Conservation (phyloP, 192 early-diverging fungal species). For the Coemansia pectinata region DNA sequence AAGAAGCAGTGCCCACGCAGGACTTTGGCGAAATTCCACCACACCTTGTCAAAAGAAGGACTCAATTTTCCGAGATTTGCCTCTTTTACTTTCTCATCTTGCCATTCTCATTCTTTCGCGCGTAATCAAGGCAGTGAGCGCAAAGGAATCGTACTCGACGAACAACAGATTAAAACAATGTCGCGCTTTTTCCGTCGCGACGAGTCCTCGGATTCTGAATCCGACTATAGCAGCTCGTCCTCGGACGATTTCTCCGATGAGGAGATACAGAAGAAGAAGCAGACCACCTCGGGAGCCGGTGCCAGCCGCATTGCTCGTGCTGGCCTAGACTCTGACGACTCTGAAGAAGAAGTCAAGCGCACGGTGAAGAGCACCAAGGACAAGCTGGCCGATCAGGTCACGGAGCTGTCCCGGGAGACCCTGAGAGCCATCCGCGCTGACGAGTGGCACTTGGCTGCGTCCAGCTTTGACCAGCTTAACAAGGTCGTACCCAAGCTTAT, state of each 20-base stretch:
- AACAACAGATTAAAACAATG: conserved; percentile 56
- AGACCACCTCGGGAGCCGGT: conserved; percentile 41
- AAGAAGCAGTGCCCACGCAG: not conserved
- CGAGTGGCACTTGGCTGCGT: conserved; percentile 68
- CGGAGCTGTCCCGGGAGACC: conserved; percentile 62
- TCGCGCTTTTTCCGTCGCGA: conserved; percentile 87
- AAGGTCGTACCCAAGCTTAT: conserved; percentile 63
- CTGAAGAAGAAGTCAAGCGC: conserved; percentile 73
- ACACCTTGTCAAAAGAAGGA: not conserved
- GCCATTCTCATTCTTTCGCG: not conserved
- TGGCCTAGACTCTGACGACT: conserved; percentile 60
- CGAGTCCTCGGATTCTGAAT: conserved; percentile 62
- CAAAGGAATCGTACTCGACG: conserved; percentile 1
- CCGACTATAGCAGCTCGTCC: conserved; percentile 62
- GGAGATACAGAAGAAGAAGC: conserved; percentile 44
- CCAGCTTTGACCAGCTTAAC: conserved; percentile 88
- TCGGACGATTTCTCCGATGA: conserved; percentile 64
- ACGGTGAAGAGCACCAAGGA: conserved; percentile 75
- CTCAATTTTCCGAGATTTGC: not conserved
- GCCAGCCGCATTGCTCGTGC: conserved; percentile 35
- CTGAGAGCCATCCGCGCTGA: conserved; percentile 80
- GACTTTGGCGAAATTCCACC: conserved; percentile 6
- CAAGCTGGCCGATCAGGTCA: conserved; percentile 86
- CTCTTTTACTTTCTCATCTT: not conserved
- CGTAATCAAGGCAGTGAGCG: conserved; percentile 8